Base-by-base conservation (phyloP, 2,329 filamentous ascomycete genomes). In the Diaporthe caulivora region DNA sequence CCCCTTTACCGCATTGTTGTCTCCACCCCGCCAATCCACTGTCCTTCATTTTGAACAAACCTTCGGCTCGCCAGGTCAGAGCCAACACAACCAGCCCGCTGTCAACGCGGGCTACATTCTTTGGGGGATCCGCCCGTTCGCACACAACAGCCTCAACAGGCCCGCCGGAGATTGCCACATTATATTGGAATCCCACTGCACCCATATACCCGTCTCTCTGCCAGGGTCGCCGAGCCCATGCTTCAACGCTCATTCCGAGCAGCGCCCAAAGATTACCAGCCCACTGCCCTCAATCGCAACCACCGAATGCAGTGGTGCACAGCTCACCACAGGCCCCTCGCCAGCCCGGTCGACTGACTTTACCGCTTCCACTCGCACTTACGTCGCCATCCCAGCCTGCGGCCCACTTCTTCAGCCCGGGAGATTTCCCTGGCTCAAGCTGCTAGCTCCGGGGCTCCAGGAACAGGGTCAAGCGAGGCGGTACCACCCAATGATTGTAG, bases 11-110 rank as follows among this genome's bases (percentile, higher is more conserved):
- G 74, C 69, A 75, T 72, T 53, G 57, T 68, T 26, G 67, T 47
- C 71, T 62, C 73, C 73, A 75, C 73, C 26, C 57, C 49, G 67
- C 60, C 55, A 64, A 53, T 73, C 73, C 73, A 73, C 73, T 60
- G 64, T 67, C 47, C 51, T 62, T 69, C 51, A 71, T 71, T 71
- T 71, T 47, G 55, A 58, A 42, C 55, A 44, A 58, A 42, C 55
- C 29, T 71, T 53, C 31, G 47, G 62, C 44, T 54, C 21, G 37
- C 17, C 51, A 47, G 54, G 42, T 47, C 57, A 57, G 21, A 18
- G 49, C 34, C 42, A 64, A 62, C 26, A 47, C 40, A 64, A 37
- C 37, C 31, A 10, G 24, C 42, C 53, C 72, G 24, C 69, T 60
- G 44, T 24, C 51, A 37, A 42, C 68, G 26, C 42, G 62, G 44